Evolutionary conservation across 495 filamentous ascomycete genomes (phyloP).

Genomic region (Podospora bellae-mahoneyi): DNA sequence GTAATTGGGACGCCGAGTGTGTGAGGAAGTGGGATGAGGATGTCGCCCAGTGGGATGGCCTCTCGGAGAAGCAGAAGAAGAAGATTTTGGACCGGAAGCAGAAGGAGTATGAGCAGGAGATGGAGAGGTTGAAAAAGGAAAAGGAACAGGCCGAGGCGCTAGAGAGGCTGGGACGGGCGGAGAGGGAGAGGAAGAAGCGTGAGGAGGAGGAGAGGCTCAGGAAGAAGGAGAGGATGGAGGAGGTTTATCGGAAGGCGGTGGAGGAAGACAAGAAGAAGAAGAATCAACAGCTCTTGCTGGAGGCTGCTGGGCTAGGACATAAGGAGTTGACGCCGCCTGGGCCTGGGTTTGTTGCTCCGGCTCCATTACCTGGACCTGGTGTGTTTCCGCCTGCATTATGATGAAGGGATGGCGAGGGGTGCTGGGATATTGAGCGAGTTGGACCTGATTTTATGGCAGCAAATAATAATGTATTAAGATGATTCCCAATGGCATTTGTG

Average conservation of each 20-base stretch:
- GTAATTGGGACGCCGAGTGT: constrained; percentile 58
- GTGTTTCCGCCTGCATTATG: not conserved
- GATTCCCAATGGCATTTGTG: too few relatives aligned
- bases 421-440: not conserved
- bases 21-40: constrained; percentile 53
- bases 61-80: constrained; percentile 45
- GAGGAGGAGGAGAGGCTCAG: constrained; percentile 23
- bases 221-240: constrained; percentile 5
- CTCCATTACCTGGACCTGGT: not conserved
- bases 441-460: not conserved
- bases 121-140: constrained; percentile 2
- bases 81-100: constrained; percentile 39
- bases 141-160: constrained; percentile 20
- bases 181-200: constrained; percentile 17
- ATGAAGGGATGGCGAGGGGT: not conserved
- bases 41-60: constrained; percentile 42
- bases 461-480: not conserved
- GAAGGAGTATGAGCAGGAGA: not conserved
- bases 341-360: not conserved
- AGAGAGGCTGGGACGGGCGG: constrained; percentile 13
- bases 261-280: not conserved
- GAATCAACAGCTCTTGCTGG: not conserved
- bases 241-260: not conserved
- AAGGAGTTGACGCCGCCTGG: not conserved
- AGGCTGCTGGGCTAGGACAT: not conserved